Percentiles rank a stretch among this genome's conserved stretches.
phyloP scores from a whole-genome alignment of 2,329 filamentous ascomycete genomes.

The Neonectria neomacrospora region DNA sequence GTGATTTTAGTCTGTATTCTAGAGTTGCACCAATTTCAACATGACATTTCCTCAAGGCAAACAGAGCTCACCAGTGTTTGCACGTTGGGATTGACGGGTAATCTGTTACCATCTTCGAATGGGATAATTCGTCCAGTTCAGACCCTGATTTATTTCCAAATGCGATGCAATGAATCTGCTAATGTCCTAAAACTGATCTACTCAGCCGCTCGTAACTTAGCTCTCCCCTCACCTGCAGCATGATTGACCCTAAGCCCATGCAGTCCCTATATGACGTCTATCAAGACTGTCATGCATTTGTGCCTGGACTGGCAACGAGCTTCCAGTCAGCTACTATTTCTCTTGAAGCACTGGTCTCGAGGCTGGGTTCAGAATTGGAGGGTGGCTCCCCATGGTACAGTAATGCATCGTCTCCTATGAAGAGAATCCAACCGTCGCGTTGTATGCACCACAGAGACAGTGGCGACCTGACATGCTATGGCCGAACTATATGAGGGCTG shows the following conservation, averaged over 20 bases:
- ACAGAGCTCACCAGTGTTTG: neutral
- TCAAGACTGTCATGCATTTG: neutral
- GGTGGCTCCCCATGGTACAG: neutral
- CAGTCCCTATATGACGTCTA: neutral
- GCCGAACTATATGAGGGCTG: neutral
- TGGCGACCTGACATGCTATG: neutral
- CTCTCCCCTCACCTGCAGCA: neutral
- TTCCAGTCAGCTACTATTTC: neutral
- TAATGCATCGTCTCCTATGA: neutral
- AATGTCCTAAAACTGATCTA: neutral
- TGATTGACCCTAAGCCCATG: neutral
- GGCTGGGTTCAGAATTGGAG: neutral
- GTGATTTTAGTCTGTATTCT: conserved; percentile 12
- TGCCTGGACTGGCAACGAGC: neutral
- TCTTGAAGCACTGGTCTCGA: neutral
- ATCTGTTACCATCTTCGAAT: neutral
- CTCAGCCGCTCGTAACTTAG: neutral
- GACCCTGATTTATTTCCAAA: neutral
- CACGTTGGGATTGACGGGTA: neutral
- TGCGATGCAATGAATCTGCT: neutral
- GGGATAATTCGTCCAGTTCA: neutral
- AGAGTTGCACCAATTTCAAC: conserved; percentile 14
- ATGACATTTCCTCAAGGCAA: neutral
- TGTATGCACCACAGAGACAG: neutral
- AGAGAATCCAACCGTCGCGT: neutral